Percentiles rank a stretch among this genome's conserved stretches.
phyloP scores from a whole-genome alignment of 1,284 basidiomycete genomes.

The Trametes polyzona region DNA sequence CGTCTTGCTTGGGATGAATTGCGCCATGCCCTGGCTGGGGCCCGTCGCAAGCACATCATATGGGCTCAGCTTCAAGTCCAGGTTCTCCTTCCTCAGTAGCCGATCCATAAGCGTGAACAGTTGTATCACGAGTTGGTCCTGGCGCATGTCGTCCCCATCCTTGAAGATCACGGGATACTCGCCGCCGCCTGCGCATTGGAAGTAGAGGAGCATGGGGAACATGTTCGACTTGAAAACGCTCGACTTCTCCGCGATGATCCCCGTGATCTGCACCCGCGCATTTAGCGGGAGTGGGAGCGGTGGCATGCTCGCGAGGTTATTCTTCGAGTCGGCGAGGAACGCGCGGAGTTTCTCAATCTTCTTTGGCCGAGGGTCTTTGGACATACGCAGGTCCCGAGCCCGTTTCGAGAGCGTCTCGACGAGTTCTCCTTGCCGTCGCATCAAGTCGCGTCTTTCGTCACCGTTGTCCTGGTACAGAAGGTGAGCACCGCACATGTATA shows the following conservation, averaged over 20 bases:
- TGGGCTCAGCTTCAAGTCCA: constrained; percentile 91
- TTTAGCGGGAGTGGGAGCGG: constrained; percentile 91
- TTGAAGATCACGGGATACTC: constrained; percentile 98
- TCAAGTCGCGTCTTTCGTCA: constrained; percentile 76
- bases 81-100: constrained; percentile 90
- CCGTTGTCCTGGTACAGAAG: constrained; percentile 56
- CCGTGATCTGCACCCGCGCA: constrained; percentile 79
- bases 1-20: constrained; percentile 95
- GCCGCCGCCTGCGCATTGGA: constrained; percentile 75
- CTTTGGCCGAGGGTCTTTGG: constrained; percentile 93
- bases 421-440: constrained; percentile 86
- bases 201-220: constrained; percentile 89
- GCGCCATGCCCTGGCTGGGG: constrained; percentile 91
- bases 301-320: constrained; percentile 73
- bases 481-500: background rate
- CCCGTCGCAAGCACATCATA: constrained; percentile 96
- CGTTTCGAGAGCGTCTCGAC: constrained; percentile 83
- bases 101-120: constrained; percentile 98
- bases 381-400: constrained; percentile 85
- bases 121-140: constrained; percentile 97
- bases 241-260: constrained; percentile 89
- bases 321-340: constrained; percentile 85
- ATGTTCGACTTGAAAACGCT: constrained; percentile 98
- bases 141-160: constrained; percentile 97
- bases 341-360: constrained; percentile 95